A percentile compares a stretch with the other conserved stretches of the same genome.
phyloP scores from a whole-genome alignment of 139 green algal species.

The Tetraselmis chui region DNA sequence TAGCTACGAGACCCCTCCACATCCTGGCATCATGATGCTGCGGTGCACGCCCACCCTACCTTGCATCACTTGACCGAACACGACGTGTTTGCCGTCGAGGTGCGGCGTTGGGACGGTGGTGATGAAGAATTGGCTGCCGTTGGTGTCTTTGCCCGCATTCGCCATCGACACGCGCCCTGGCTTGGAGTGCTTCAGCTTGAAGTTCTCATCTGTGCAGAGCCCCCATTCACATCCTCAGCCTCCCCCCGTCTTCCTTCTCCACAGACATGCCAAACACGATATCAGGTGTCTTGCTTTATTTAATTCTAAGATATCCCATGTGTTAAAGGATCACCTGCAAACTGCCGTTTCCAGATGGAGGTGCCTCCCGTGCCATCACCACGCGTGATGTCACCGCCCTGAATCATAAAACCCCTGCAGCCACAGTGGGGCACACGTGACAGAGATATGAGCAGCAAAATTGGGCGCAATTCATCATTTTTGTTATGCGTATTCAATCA shows the following conservation, averaged over 20 bases:
- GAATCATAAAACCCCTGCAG: background rate
- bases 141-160: constrained; percentile 69
- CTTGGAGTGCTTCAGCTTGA: constrained; percentile 19
- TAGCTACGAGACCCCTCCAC: no score
- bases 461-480: no score
- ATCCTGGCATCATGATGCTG: no score
- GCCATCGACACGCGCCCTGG: constrained; percentile 59
- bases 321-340: background rate
- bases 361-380: constrained; percentile 12
- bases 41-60: constrained; percentile 42
- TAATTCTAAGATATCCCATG: no score
- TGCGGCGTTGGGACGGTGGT: constrained; percentile 50
- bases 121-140: constrained; percentile 67
- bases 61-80: constrained; percentile 55
- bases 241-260: no score
- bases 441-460: no score
- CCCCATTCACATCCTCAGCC: no score
- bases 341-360: constrained; percentile 6
- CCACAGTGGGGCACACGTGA: no score
- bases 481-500: no score
- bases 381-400: background rate
- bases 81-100: constrained; percentile 59
- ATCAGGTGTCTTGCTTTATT: no score
- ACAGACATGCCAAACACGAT: no score
- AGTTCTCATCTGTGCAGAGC: constrained; percentile 15